Evolutionary conservation across 352 stramenopile species (phyloP).

Genomic region (Globisporangium middletonii): DNA sequence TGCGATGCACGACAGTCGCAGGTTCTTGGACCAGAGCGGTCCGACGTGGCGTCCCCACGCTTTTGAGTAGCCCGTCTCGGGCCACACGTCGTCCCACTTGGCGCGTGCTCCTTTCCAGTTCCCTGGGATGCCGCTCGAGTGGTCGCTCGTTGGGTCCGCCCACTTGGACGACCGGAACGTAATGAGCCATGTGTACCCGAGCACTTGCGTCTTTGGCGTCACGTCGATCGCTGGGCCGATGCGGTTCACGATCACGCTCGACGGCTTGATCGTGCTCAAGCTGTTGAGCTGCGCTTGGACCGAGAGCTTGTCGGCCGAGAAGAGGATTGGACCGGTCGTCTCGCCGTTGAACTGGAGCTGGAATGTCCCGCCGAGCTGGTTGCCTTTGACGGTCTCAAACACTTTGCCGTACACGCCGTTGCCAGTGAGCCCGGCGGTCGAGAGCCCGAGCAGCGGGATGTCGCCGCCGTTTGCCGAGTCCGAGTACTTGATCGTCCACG

Average conservation of each 20-base stretch:
- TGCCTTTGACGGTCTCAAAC: conserved; percentile 76
- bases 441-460: conserved; percentile 44
- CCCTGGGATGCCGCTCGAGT: conserved; percentile 74
- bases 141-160: conserved; percentile 88
- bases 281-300: conserved; percentile 91
- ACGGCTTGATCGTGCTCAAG: conserved; percentile 90
- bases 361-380: conserved; percentile 88
- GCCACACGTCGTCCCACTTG: conserved; percentile 88
- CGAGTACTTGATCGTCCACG: conserved; percentile 75
- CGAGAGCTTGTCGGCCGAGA: conserved; percentile 71
- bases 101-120: conserved; percentile 89
- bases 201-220: conserved; percentile 52
- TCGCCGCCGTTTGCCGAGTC: conserved; percentile 74
- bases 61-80: conserved; percentile 90
- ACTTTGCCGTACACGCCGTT: conserved; percentile 38
- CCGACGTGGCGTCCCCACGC: conserved; percentile 96
- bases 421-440: conserved; percentile 30
- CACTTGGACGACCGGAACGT: conserved; percentile 93
- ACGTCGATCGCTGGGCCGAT: conserved; percentile 27
- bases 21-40: conserved; percentile 46
- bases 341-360: conserved; percentile 93
- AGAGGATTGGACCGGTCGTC: conserved; percentile 88
- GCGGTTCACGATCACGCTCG: conserved; percentile 82
- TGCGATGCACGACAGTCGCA: conserved; percentile 48
- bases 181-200: conserved; percentile 88